phyloP scores from a whole-genome alignment of 805 yeast species.

The Pichia gijzeniarum region DNA sequence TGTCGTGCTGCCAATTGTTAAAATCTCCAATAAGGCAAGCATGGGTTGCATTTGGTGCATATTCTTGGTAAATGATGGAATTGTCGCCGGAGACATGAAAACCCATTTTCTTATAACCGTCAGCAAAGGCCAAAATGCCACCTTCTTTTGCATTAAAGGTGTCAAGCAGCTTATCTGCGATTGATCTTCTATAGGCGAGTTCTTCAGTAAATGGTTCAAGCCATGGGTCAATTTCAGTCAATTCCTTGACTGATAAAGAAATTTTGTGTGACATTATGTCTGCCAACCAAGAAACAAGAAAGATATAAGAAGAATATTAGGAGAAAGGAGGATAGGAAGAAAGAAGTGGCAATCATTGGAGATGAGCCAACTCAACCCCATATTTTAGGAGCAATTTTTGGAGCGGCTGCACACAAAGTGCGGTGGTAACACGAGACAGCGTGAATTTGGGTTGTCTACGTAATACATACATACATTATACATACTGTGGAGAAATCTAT shows the following conservation, averaged over 20 bases:
- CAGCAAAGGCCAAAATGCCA: conserved; percentile 63
- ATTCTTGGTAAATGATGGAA: conserved; percentile 63
- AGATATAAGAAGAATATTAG: too few species aligned
- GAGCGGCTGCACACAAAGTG: too few species aligned
- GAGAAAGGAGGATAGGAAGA: too few species aligned
- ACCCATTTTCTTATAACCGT: conserved; percentile 72
- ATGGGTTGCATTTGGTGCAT: conserved; percentile 80
- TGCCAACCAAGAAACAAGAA: too few species aligned
- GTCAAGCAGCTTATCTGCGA: conserved; percentile 58
- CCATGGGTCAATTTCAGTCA: conserved; percentile 79
- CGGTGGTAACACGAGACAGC: too few species aligned
- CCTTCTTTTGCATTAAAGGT: conserved; percentile 54
- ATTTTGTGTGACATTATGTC: background rate
- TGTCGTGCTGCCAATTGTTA: conserved; percentile 66
- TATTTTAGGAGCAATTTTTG: too few species aligned
- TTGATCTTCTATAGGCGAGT: conserved; percentile 57
- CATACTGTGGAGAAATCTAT: too few species aligned
- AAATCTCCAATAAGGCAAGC: conserved; percentile 90
- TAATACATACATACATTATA: too few species aligned
- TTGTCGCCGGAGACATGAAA: conserved; percentile 56
- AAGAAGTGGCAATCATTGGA: too few species aligned
- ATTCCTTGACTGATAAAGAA: conserved; percentile 40
- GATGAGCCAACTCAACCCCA: too few species aligned
- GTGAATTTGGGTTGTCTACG: too few species aligned
- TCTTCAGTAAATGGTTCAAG: conserved; percentile 70